These are phyloP conservation scores for Xylaria intraflava DNA, from an alignment of 495 filamentous ascomycete genomes.

Conservation along the genomic window DNA sequence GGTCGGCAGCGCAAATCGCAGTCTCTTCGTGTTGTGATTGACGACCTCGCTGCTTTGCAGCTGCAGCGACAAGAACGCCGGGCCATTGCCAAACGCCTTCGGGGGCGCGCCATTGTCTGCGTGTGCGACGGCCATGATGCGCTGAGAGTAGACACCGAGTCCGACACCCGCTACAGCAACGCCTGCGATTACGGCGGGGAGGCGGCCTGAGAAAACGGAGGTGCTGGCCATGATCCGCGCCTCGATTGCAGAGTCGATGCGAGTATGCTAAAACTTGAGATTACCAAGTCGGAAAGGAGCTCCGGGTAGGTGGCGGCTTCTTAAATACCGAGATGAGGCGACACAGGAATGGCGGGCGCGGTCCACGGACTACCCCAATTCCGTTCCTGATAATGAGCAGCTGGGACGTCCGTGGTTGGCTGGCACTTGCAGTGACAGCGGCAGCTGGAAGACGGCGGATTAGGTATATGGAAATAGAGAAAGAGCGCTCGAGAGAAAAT, in stretches of 20 bases:
- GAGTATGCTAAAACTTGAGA: background rate
- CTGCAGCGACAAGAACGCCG: slow-evolving; percentile 32
- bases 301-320: background rate
- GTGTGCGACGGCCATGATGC: slow-evolving; percentile 15
- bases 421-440: no score
- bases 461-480: no score
- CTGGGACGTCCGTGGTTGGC: background rate
- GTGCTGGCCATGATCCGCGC: background rate
- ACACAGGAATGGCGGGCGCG: background rate
- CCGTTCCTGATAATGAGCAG: slow-evolving; percentile 3
- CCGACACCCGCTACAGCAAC: slow-evolving; percentile 15
- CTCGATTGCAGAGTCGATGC: background rate
- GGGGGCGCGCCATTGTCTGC: slow-evolving; percentile 21
- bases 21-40: slow-evolving; percentile 60
- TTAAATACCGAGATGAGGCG: background rate
- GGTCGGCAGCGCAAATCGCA: slow-evolving; percentile 56
- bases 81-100: slow-evolving; percentile 17
- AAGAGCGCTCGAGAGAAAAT: no score
- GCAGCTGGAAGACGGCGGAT: no score
- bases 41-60: slow-evolving; percentile 48
- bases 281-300: background rate
- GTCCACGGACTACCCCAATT: slow-evolving; percentile 1
- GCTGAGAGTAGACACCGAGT: slow-evolving; percentile 19
- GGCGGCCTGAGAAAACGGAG: background rate
- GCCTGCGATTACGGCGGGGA: background rate